Base-by-base conservation (phyloP, 345 rosid species). In the Microthlaspi erraticum region DNA sequence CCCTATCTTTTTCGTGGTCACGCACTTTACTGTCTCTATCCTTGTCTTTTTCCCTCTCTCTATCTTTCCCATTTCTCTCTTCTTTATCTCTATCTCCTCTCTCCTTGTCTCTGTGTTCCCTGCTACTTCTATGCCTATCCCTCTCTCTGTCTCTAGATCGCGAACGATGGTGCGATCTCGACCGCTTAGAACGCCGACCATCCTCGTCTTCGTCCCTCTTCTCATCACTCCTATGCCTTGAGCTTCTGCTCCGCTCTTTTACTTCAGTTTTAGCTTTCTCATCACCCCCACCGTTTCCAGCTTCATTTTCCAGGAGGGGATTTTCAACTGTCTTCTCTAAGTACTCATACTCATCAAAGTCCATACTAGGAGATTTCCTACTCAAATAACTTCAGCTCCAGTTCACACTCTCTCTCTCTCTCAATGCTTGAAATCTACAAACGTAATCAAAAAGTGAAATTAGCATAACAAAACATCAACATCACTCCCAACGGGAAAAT, bases 311-410 rank as follows among this genome's bases (percentile, higher is more conserved):
- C 2, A 74, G 70, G 58, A 83, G 85, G 6, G 90, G 88, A 68
- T 89, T 91, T 42, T 94, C 99, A 77, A 94, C 97, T 0, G 80
- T 83, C 70, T 86, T 89, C 85, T 94, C 99, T 72, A 91, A 72
- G 81, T 94, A 94, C 34, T 94, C 97, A 56, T 91, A 91, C 85
- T 91, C 99, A 78, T 94, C 99, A 71, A 90, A 93, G 59, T 93
- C 98, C 96, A 90, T 88, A 36, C 51, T 64, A 52, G 18, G 50
- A 48, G 46, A 51, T 52, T 41, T 45, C 72, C 74, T 39, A 23
- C 17, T 17, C 53, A 66, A 60, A 26, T 36, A 57, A 67, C 73
- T 54, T 69, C 49, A 68, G 69, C 36, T 18, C 53, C 45, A 26
- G 39, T 19, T 13, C 31, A 26, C 52, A 2, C 29, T 26, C 29